Evolutionary conservation across 140 eudicot genomes (phyloP).

Genomic region (Flaveria floridana): DNA sequence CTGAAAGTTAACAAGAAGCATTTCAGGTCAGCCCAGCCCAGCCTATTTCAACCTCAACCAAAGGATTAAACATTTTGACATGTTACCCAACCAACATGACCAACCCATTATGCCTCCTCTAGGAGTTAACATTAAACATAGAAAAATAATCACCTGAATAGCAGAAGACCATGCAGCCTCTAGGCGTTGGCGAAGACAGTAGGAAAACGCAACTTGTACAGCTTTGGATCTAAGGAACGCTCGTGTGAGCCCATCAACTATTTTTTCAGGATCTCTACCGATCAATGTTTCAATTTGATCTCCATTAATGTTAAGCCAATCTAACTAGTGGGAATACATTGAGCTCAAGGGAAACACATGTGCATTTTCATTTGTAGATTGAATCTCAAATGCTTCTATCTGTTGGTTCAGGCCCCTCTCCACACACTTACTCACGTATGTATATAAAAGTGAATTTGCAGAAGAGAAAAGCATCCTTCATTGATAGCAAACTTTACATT

Average conservation of each 20-base stretch:
- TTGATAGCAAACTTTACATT: too few species aligned
- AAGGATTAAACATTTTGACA: neutral
- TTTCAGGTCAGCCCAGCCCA: neutral
- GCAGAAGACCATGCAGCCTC: conserved; percentile 68
- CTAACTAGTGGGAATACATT: conserved; percentile 48
- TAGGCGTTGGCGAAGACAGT: conserved; percentile 77
- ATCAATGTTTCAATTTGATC: conserved; percentile 40
- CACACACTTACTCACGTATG: too few species aligned
- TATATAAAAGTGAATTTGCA: too few species aligned
- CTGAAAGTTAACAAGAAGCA: neutral
- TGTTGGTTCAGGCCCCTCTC: too few species aligned
- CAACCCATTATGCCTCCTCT: neutral
- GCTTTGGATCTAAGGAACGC: conserved; percentile 81
- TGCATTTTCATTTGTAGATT: conserved; percentile 40
- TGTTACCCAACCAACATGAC: neutral
- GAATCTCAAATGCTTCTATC: conserved; percentile 67
- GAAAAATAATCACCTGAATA: conserved; percentile 55
- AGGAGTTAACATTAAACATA: neutral
- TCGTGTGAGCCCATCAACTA: conserved; percentile 58
- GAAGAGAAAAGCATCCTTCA: too few species aligned
- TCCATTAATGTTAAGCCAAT: conserved; percentile 51
- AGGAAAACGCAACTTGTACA: conserved; percentile 70
- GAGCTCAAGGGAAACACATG: conserved; percentile 60
- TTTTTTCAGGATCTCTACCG: conserved; percentile 48
- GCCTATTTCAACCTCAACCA: neutral